A percentile compares a stretch with the other conserved stretches of the same genome.
These are phyloP conservation scores for Macrolepiota albuminosa DNA, from an alignment of 768 basidiomycete species.

Conservation along the genomic window DNA sequence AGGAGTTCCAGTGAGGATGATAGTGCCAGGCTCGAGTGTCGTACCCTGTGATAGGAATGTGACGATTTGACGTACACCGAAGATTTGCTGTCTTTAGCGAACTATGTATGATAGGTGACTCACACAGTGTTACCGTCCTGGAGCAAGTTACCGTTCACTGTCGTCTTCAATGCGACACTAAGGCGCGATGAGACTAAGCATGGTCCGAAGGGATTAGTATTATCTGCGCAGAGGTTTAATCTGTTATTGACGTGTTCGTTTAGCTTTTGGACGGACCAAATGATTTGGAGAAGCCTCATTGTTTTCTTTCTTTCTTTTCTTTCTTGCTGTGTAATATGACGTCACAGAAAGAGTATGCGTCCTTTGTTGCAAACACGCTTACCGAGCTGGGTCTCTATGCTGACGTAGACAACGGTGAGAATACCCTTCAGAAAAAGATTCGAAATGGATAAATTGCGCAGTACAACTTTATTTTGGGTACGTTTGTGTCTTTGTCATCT, in stretches of 20 bases:
- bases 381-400: too few species aligned
- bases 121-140: conserved; percentile 82
- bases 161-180: conserved; percentile 54
- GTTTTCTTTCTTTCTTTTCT: too few species aligned
- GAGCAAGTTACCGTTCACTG: conserved; percentile 60
- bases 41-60: conserved; percentile 82
- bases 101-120: conserved; percentile 20
- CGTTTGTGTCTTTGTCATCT: conserved; percentile 20
- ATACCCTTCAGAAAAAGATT: too few species aligned
- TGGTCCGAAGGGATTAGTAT: conserved; percentile 76
- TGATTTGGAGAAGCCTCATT: conserved; percentile 86
- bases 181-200: conserved; percentile 64
- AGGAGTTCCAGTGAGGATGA: conserved; percentile 82
- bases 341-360: too few species aligned
- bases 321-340: too few species aligned
- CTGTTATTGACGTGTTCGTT: not conserved
- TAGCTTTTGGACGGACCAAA: conserved; percentile 49
- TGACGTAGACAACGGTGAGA: too few species aligned
- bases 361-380: too few species aligned
- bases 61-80: conserved; percentile 71
- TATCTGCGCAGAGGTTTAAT: conserved; percentile 31
- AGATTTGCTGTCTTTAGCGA: conserved; percentile 66
- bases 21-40: conserved; percentile 73
- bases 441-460: too few species aligned
- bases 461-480: too few species aligned